Percentiles rank a stretch among this genome's conserved stretches.
These are phyloP conservation scores for Gleditsia sinensis DNA, from an alignment of 306 rosid genomes.

Conservation along the genomic window DNA sequence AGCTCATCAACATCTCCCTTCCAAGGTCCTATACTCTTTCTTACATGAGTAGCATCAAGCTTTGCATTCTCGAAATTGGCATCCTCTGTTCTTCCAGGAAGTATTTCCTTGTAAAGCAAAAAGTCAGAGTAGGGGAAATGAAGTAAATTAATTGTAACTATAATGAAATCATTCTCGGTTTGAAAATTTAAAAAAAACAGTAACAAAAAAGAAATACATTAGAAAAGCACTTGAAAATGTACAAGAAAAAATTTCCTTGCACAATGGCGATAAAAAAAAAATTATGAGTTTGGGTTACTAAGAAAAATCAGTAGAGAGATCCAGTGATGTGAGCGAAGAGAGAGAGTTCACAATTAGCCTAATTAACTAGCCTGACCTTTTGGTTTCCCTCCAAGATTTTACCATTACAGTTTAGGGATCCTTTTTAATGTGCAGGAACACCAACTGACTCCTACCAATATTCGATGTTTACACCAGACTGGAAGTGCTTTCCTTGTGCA, in stretches of 20 bases:
- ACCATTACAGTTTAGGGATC: not conserved
- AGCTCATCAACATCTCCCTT: slow-evolving; percentile 54
- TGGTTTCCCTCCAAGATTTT: not conserved
- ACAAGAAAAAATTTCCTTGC: too few species aligned
- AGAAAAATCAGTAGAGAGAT: not conserved
- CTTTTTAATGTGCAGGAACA: not conserved
- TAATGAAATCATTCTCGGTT: not conserved
- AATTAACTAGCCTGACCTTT: not conserved
- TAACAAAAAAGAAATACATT: too few species aligned
- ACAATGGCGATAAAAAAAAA: too few species aligned
- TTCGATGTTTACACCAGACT: not conserved
- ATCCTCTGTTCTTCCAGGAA: slow-evolving; percentile 62
- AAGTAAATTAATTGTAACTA: not conserved
- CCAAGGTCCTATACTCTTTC: slow-evolving; percentile 52
- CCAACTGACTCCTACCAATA: not conserved
- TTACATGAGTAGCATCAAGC: slow-evolving; percentile 38
- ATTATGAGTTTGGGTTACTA: not conserved
- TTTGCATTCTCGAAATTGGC: slow-evolving; percentile 40
- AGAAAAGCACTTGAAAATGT: too few species aligned
- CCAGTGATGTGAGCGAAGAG: not conserved
- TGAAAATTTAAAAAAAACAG: too few species aligned
- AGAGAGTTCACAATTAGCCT: not conserved
- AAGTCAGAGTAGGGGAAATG: slow-evolving; percentile 3
- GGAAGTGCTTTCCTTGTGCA: not conserved
- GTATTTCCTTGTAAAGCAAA: slow-evolving; percentile 49